Evolutionary conservation across 352 stramenopile genomes (phyloP), one percentile per base, ranked within the genome.

Genomic region (Pythium volutum): DNA sequence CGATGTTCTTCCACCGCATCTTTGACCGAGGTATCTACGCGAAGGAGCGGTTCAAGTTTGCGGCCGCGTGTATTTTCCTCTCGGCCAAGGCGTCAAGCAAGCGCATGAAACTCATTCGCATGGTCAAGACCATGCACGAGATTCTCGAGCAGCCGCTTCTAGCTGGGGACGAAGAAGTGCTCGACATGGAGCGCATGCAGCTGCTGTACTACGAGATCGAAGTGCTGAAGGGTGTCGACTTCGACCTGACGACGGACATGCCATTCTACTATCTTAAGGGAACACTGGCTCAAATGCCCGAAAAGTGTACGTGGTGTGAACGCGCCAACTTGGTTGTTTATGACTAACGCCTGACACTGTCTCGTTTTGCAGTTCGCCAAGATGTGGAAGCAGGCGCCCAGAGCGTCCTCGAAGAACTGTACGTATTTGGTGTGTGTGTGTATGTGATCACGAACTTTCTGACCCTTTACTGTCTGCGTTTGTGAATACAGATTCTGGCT

Each of bases 161-260:
- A 43, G 72, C 70, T 38, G 85, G 85, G 7, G 78, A 93, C 47
- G 85, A 95, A 69, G 85, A 95, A 29, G 66, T 92, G n/a, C 62
- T 93, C n/a, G 85, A 95, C 47, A 70, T 95, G 16, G 85, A 95
- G 65, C 85, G 85, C 16, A 75, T 95, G 65, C 85, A 93, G 55
- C 59, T 95, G 57, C 73, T 95, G 6, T 83, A 90, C 52, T 95
- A 93, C 70, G 85, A 95, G 57, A 90, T 91, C 39, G 74, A 93
- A 69, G 83, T 93, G 27, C 66, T 95, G 0, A 79, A 93, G 51
- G 85, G 81, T 16, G 88, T 95, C 51, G 72, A 90, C 34, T 93
- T 89, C 42, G 83, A 93, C 54, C 62, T 95, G 10, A 91, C 83
- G 14, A 87, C 67, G 9, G 85, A 93, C 22, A 75, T 95, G 60